Evolutionary conservation across 129 eudicot species (phyloP).

Genomic region (Flaveria robusta): DNA sequence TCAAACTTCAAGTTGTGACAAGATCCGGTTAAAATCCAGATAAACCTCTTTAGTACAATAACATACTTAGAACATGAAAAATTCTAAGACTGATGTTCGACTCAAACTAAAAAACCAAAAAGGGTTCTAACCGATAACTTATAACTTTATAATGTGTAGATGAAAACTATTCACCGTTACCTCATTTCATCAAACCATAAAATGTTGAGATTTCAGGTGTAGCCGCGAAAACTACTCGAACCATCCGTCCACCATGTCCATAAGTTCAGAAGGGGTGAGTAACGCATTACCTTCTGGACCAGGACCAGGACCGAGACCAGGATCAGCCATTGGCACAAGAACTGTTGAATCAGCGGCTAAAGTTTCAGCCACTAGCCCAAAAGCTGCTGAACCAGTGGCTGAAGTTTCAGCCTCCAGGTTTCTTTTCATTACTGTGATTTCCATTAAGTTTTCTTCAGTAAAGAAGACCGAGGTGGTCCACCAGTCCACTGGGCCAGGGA

Average conservation of each 20-base stretch:
- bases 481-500: slow-evolving; percentile 29
- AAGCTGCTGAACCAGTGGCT: not conserved
- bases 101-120: not conserved
- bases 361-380: not conserved
- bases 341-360: not conserved
- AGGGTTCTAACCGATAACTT: slow-evolving; percentile 5
- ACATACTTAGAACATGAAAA: slow-evolving; percentile 14
- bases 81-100: not conserved
- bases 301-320: too few species aligned
- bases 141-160: not conserved
- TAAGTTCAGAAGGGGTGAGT: not conserved
- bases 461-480: not conserved
- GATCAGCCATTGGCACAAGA: not conserved
- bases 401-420: not conserved
- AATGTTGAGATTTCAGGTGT: not conserved
- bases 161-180: slow-evolving; percentile 1
- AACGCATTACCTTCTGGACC: not conserved
- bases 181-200: not conserved
- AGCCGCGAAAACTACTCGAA: not conserved
- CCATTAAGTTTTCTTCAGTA: not conserved
- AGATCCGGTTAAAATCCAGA: not conserved
- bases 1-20: not conserved
- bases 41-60: not conserved
- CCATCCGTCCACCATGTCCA: slow-evolving; percentile 13
- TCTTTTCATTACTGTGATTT: slow-evolving; percentile 13